These are phyloP conservation scores for Podospora tetraspora DNA, from an alignment of 495 filamentous ascomycete genomes.

Conservation along the genomic window DNA sequence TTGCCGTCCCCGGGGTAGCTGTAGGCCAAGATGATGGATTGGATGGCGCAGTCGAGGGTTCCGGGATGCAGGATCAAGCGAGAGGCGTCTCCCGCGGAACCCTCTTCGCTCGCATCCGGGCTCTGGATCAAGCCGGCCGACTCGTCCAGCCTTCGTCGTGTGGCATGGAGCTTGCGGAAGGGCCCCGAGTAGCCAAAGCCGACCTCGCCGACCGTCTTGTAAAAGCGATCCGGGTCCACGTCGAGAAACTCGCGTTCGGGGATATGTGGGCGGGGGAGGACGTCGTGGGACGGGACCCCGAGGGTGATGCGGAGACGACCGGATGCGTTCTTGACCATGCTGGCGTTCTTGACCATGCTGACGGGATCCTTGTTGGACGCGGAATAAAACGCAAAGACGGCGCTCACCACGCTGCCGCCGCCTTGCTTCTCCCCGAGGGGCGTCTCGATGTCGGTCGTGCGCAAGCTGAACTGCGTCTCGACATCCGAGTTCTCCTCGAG, in stretches of 20 bases:
- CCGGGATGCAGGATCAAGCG: conserved; percentile 26
- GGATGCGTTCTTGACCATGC: conserved; percentile 17
- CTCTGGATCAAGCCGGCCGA: conserved; percentile 4
- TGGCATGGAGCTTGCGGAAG: conserved; percentile 9
- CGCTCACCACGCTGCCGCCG: neutral
- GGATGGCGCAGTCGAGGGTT: conserved; percentile 27
- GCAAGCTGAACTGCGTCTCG: conserved; percentile 20
- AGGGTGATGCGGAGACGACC: conserved; percentile 14
- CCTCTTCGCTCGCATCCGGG: neutral
- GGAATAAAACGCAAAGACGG: conserved; percentile 18
- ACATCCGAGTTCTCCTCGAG: conserved; percentile 16
- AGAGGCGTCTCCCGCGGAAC: neutral
- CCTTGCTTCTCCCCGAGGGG: neutral
- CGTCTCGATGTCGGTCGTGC: conserved; percentile 1
- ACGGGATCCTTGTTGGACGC: conserved; percentile 14
- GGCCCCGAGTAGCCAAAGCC: conserved; percentile 10
- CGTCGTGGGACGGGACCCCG: conserved; percentile 5
- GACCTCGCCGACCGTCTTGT: conserved; percentile 5
- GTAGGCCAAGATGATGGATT: conserved; percentile 25
- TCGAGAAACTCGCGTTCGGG: conserved; percentile 19
- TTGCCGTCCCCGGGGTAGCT: conserved; percentile 19
- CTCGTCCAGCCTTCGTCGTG: neutral
- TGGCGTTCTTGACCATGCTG: conserved; percentile 24
- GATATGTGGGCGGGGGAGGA: conserved; percentile 17
- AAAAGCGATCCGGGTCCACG: conserved; percentile 12